Conservation (phyloP, 2,329 filamentous ascomycete species). For the Bipolaris gigantea region DNA sequence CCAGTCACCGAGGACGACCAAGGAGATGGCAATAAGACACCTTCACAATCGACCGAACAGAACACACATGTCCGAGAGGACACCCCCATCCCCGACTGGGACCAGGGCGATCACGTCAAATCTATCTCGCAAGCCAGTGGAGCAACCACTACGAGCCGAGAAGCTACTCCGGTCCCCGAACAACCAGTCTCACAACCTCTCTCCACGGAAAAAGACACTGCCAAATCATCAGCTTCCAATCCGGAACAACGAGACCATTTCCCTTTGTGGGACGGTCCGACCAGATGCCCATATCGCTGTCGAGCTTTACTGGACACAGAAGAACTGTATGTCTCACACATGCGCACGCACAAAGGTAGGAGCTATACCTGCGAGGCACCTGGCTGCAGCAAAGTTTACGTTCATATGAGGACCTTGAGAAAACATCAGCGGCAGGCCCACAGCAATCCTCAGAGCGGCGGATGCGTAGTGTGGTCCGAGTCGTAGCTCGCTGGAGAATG, state of each 20-base stretch:
- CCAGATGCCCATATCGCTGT: background rate
- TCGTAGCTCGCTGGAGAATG: background rate
- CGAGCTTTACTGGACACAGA: background rate
- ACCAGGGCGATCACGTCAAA: background rate
- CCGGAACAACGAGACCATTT: background rate
- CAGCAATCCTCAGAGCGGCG: background rate
- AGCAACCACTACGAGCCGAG: background rate
- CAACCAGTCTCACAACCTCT: background rate
- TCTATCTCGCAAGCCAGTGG: background rate
- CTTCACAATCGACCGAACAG: background rate
- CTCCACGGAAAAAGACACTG: background rate
- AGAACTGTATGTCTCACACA: background rate
- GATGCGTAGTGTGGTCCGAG: background rate
- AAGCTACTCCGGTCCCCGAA: background rate
- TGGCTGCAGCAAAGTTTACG: background rate
- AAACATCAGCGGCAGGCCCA: background rate
- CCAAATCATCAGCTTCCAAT: background rate
- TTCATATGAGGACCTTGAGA: background rate
- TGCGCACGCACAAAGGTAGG: background rate
- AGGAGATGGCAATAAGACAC: background rate
- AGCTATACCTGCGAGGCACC: background rate
- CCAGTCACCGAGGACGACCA: background rate
- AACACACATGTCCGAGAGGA: background rate
- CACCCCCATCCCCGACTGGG: background rate
- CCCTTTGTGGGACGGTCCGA: background rate